A percentile compares a stretch with the other conserved stretches of the same genome.
phyloP scores from a whole-genome alignment of 805 yeast genomes.

The Spathaspora arborariae region DNA sequence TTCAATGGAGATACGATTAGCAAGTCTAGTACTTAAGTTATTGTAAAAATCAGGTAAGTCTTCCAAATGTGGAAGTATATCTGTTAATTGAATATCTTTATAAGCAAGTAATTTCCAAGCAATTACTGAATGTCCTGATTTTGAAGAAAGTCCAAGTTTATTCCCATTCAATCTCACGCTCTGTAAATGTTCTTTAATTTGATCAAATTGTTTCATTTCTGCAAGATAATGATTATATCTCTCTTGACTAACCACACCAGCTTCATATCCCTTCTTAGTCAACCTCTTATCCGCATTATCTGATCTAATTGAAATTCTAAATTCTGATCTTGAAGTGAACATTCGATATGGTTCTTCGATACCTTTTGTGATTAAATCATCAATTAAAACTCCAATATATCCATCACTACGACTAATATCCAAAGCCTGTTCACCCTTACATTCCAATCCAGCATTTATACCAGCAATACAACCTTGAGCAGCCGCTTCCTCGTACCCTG shows the following conservation, averaged over 20 bases:
- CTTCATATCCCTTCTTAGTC: constrained; percentile 60
- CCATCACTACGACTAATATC: constrained; percentile 75
- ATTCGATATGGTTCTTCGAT: constrained; percentile 96
- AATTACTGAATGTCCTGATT: constrained; percentile 22
- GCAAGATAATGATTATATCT: constrained; percentile 48
- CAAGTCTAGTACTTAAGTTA: constrained; percentile 36
- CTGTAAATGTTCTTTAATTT: constrained; percentile 44
- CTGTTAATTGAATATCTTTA: constrained; percentile 34
- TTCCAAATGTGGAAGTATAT: constrained; percentile 22
- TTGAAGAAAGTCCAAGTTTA: constrained; percentile 48
- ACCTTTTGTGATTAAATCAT: constrained; percentile 92
- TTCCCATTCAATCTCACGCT: constrained; percentile 47
- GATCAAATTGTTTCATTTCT: constrained; percentile 45
- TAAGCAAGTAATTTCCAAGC: constrained; percentile 74
- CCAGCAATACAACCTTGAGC: constrained; percentile 97
- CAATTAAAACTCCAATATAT: constrained; percentile 87
- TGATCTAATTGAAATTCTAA: constrained; percentile 81
- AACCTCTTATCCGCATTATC: constrained; percentile 91
- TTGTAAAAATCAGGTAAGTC: constrained; percentile 21
- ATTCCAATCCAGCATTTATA: constrained; percentile 79
- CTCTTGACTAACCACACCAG: constrained; percentile 62
- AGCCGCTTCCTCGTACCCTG: constrained; percentile 99
- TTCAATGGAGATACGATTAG: constrained; percentile 66
- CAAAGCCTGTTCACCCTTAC: constrained; percentile 40
- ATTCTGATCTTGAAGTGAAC: constrained; percentile 96